Conservation (phyloP, 306 rosid species). For the Fagus crenata region DNA sequence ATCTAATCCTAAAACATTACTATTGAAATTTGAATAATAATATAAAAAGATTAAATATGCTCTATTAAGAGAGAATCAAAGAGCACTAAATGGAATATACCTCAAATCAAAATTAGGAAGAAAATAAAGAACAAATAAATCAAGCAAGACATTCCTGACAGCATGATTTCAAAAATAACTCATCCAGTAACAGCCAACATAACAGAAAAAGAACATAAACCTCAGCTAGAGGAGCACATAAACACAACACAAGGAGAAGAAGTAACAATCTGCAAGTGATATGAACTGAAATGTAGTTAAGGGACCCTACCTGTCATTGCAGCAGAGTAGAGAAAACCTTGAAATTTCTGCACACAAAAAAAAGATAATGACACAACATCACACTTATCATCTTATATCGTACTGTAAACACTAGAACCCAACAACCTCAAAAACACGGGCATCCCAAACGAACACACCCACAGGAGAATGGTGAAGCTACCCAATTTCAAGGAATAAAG, state of each 20-base stretch:
- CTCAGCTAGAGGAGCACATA: not conserved
- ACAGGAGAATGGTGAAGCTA: not conserved
- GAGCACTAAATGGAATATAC: not conserved
- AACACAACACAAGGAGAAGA: not conserved
- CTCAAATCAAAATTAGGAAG: not conserved
- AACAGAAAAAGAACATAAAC: not conserved
- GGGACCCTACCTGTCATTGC: slow-evolving; percentile 56
- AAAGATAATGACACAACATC: slow-evolving; percentile 23
- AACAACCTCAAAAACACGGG: slow-evolving; percentile 8
- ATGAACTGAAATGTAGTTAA: not conserved
- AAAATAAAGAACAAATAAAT: not conserved
- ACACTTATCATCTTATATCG: slow-evolving; percentile 1
- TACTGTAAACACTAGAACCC: not conserved
- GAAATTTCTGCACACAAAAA: slow-evolving; percentile 66
- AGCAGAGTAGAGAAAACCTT: slow-evolving; percentile 53
- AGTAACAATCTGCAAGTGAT: slow-evolving; percentile 6
- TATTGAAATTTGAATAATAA: not conserved
- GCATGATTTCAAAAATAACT: not conserved
- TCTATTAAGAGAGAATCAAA: not conserved
- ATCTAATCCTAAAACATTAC: not conserved
- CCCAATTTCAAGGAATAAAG: slow-evolving; percentile 16
- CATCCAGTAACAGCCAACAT: not conserved
- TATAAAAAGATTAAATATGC: not conserved
- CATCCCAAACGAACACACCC: slow-evolving; percentile 8
- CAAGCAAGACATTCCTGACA: too few species aligned